Conservation (phyloP, 192 early-diverging fungal genomes). For the Rhizoclosmatium sp. region DNA sequence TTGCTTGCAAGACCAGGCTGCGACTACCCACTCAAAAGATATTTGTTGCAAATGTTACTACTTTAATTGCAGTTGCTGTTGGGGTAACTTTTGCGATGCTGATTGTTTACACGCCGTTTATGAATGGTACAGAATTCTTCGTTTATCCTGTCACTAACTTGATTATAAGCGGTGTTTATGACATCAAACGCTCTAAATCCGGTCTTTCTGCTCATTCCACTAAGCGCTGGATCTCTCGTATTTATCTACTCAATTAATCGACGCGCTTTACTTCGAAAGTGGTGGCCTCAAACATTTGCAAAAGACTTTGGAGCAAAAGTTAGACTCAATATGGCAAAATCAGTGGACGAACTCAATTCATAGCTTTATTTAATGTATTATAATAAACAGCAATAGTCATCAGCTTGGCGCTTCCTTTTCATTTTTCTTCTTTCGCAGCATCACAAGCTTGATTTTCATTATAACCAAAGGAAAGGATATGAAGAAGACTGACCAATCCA, state of each 20-base stretch:
- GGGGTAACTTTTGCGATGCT: conserved; percentile 43
- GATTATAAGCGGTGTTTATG: conserved; percentile 70
- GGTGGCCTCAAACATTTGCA: conserved; percentile 33
- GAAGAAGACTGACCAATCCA: not conserved
- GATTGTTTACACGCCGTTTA: conserved; percentile 60
- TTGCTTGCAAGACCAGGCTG: conserved; percentile 87
- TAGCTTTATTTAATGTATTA: not conserved
- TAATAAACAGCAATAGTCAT: too few relatives aligned
- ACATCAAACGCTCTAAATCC: conserved; percentile 74
- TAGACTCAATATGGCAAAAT: conserved; percentile 20
- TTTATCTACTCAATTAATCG: conserved; percentile 45
- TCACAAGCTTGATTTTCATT: not conserved
- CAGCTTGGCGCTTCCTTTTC: not conserved
- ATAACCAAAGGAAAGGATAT: not conserved
- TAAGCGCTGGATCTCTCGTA: conserved; percentile 70
- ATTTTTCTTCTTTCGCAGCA: not conserved
- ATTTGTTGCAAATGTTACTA: conserved; percentile 71
- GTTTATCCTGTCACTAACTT: not conserved
- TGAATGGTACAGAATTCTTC: conserved; percentile 45
- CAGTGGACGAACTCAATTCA: not conserved
- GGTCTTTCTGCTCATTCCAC: conserved; percentile 82
- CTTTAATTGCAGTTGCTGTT: conserved; percentile 34
- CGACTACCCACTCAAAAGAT: conserved; percentile 59
- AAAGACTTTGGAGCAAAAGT: conserved; percentile 5
- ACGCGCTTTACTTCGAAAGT: conserved; percentile 33